phyloP scores from a whole-genome alignment of 176 grass and related monocot genomes.

The Paspalum notatum region DNA sequence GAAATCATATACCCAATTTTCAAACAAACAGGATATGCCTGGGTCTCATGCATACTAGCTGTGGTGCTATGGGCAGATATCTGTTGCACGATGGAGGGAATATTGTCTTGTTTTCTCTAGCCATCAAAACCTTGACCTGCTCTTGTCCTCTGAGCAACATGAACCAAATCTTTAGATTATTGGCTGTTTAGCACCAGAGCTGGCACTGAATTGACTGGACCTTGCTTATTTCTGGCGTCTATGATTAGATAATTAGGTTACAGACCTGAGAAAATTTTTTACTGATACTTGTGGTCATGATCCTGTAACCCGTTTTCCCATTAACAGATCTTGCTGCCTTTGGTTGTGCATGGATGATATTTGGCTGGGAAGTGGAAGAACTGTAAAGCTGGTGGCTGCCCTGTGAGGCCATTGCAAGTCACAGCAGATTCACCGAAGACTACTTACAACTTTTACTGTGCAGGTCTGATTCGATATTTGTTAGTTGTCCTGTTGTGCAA shows the following conservation, averaged over 20 bases:
- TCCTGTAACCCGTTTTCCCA: slow-evolving; percentile 13
- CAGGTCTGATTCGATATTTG: slow-evolving; percentile 83
- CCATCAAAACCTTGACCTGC: neutral
- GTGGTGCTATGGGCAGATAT: neutral
- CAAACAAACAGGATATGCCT: neutral
- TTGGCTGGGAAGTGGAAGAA: slow-evolving; percentile 47
- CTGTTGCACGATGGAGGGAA: neutral
- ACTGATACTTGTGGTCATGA: neutral
- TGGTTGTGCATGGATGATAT: slow-evolving; percentile 53
- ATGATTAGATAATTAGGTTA: neutral
- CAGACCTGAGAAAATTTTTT: neutral
- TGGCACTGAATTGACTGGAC: neutral
- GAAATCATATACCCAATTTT: too few species aligned
- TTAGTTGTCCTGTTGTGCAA: slow-evolving; percentile 74
- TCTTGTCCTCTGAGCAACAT: neutral
- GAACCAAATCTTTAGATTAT: neutral
- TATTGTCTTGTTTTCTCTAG: neutral
- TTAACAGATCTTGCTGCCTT: slow-evolving; percentile 50
- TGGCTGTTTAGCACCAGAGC: neutral
- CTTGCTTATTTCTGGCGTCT: neutral
- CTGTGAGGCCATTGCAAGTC: slow-evolving; percentile 50
- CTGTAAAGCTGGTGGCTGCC: slow-evolving; percentile 60
- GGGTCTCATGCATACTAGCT: neutral
- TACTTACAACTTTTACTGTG: slow-evolving; percentile 87
- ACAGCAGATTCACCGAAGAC: slow-evolving; percentile 62